phyloP scores from a whole-genome alignment of 805 yeast species.

The Kodamaea kaohsiungensis region DNA sequence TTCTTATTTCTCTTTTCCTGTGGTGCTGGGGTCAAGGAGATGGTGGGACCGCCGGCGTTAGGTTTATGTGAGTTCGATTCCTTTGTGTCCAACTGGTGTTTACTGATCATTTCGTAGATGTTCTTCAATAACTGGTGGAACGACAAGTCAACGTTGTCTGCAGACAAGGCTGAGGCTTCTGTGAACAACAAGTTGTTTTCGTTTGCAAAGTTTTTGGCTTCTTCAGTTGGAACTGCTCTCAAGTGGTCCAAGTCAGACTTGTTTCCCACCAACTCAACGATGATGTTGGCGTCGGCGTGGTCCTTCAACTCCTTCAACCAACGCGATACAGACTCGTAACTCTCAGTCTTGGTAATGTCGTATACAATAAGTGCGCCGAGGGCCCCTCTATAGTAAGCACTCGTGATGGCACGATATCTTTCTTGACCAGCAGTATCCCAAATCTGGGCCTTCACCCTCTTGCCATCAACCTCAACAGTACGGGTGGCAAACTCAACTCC shows the following conservation, averaged over 20 bases:
- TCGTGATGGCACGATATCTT: constrained; percentile 95
- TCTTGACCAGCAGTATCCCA: constrained; percentile 99
- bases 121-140: constrained; percentile 91
- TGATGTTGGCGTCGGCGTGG: constrained; percentile 93
- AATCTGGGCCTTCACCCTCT: constrained; percentile 83
- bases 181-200: constrained; percentile 92
- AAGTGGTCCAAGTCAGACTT: constrained; percentile 88
- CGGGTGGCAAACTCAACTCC: constrained; percentile 99
- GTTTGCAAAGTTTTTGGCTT: constrained; percentile 90
- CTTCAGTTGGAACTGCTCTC: constrained; percentile 97
- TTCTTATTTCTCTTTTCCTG: constrained; percentile 67
- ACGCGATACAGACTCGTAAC: constrained; percentile 81
- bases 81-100: constrained; percentile 87
- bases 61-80: constrained; percentile 62
- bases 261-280: constrained; percentile 90
- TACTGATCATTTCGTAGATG: constrained; percentile 90
- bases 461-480: constrained; percentile 84
- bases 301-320: constrained; percentile 91
- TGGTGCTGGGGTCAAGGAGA: constrained; percentile 90
- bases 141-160: constrained; percentile 92
- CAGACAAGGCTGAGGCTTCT: constrained; percentile 92
- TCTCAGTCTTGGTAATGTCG: constrained; percentile 88
- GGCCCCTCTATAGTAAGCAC: constrained; percentile 97
- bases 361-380: constrained; percentile 96
- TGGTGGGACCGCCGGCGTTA: constrained; percentile 78